These are phyloP conservation scores for Xylariaceae sp. DNA, from an alignment of 2,329 filamentous ascomycete genomes.

Conservation along the genomic window DNA sequence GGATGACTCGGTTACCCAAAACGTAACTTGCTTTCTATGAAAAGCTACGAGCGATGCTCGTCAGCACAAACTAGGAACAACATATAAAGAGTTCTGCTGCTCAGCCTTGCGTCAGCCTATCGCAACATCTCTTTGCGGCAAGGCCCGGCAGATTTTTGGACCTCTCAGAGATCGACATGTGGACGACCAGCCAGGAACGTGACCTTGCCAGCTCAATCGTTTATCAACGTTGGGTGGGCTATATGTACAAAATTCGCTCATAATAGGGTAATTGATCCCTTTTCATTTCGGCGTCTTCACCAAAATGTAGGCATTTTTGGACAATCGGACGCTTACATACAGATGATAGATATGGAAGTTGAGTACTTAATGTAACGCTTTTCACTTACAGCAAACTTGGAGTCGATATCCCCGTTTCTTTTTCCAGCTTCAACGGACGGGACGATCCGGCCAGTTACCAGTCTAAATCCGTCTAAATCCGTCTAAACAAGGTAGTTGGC, in stretches of 20 bases:
- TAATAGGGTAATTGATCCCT: too few species aligned
- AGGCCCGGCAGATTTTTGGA: constrained; percentile 33
- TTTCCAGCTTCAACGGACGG: constrained; percentile 14
- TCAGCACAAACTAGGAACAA: constrained; percentile 26
- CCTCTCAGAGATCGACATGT: constrained; percentile 40
- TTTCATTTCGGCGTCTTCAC: not conserved
- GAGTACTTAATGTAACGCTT: constrained; percentile 3
- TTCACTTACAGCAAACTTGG: constrained; percentile 4
- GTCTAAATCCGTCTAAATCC: not conserved
- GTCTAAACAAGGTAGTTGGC: not conserved
- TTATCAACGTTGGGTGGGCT: constrained; percentile 7
- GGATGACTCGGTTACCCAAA: constrained; percentile 9
- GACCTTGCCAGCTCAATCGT: constrained; percentile 25
- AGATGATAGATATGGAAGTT: constrained; percentile 9
- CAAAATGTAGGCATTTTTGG: not conserved
- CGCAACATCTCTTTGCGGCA: constrained; percentile 13
- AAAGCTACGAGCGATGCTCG: constrained; percentile 11
- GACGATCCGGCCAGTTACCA: constrained; percentile 12
- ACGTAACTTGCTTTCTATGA: not conserved
- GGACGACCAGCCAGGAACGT: constrained; percentile 29
- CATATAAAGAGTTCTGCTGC: constrained; percentile 15
- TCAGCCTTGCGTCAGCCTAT: constrained; percentile 27
- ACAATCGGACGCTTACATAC: too few species aligned
- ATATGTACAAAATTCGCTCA: not conserved
- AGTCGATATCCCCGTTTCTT: constrained; percentile 8